phyloP scores from a whole-genome alignment of 2,329 filamentous ascomycete genomes.

The Trichoderma citrinoviride region DNA sequence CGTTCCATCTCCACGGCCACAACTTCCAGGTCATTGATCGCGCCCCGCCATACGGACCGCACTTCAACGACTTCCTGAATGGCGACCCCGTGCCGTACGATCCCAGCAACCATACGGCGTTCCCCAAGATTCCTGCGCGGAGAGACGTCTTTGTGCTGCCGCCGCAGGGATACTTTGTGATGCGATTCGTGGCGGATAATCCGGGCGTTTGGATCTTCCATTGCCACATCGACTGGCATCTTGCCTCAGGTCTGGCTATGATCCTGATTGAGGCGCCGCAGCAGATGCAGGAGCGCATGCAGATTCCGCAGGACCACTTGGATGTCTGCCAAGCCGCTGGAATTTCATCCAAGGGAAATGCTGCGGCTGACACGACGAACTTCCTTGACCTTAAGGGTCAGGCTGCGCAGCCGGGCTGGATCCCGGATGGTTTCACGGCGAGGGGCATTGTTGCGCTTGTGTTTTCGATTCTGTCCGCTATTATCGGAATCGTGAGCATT shows the following conservation, averaged over 20 bases:
- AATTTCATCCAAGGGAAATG: conserved; percentile 7
- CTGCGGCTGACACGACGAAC: conserved; percentile 7
- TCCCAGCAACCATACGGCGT: conserved; percentile 26
- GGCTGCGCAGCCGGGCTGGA: conserved; percentile 5
- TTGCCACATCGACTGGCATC: conserved; percentile 51
- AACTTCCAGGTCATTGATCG: conserved; percentile 32
- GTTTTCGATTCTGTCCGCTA: conserved; percentile 13
- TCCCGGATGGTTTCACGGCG: conserved; percentile 13
- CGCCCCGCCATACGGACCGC: conserved; percentile 1
- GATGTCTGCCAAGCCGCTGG: conserved; percentile 16
- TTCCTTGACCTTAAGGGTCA: conserved; percentile 16
- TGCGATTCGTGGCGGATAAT: conserved; percentile 50
- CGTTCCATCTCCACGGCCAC: conserved; percentile 40
- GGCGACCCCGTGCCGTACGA: conserved; percentile 18
- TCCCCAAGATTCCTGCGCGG: conserved; percentile 41
- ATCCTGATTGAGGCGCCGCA: conserved; percentile 20
- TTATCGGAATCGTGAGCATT: conserved; percentile 14
- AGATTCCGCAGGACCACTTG: conserved; percentile 12
- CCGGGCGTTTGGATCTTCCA: conserved; percentile 36
- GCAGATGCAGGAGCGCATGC: conserved; percentile 19
- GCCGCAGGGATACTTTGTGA: conserved; percentile 44
- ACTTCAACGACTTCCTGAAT: neutral
- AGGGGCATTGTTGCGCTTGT: conserved; percentile 19
- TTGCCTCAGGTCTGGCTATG: conserved; percentile 21
- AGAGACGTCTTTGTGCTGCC: conserved; percentile 52